Percentiles rank a stretch among this genome's conserved stretches.
These are phyloP conservation scores for Juncus effusus DNA, from an alignment of 176 grass and related monocot genomes.

Conservation along the genomic window DNA sequence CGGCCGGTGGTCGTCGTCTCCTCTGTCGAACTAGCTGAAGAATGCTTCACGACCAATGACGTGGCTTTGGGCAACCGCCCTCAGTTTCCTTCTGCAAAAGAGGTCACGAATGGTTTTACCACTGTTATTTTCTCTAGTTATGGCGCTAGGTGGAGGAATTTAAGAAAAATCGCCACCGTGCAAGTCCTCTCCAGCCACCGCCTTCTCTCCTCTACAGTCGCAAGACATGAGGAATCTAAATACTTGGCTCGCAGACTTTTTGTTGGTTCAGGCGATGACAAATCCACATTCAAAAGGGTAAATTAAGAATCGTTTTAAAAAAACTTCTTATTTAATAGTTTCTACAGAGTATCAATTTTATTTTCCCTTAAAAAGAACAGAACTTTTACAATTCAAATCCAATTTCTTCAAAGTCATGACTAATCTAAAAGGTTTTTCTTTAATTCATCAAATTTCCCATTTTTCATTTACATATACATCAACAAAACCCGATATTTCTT, in stretches of 20 bases:
- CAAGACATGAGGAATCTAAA: constrained; percentile 38
- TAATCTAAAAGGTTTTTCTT: too few species aligned
- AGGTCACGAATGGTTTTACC: constrained; percentile 37
- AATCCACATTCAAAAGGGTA: not conserved
- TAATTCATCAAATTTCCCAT: too few species aligned
- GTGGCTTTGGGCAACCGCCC: constrained; percentile 41
- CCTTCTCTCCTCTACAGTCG: constrained; percentile 30
- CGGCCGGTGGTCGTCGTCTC: constrained; percentile 53
- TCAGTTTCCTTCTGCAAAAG: constrained; percentile 26
- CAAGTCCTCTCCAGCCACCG: constrained; percentile 41
- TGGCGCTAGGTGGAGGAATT: constrained; percentile 41
- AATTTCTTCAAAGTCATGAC: too few species aligned
- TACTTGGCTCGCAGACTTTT: constrained; percentile 22
- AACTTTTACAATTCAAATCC: too few species aligned
- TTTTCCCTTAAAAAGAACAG: too few species aligned
- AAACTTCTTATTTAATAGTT: too few species aligned
- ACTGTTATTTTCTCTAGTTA: constrained; percentile 28
- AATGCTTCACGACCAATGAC: constrained; percentile 61
- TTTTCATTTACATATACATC: too few species aligned
- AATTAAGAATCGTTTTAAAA: not conserved
- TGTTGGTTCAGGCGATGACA: not conserved
- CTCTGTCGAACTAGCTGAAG: constrained; percentile 32
- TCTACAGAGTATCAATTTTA: too few species aligned
- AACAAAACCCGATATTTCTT: too few species aligned
- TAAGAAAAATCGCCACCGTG: constrained; percentile 42